phyloP scores from a whole-genome alignment of 2,329 filamentous ascomycete genomes.

The Metarhizium album region DNA sequence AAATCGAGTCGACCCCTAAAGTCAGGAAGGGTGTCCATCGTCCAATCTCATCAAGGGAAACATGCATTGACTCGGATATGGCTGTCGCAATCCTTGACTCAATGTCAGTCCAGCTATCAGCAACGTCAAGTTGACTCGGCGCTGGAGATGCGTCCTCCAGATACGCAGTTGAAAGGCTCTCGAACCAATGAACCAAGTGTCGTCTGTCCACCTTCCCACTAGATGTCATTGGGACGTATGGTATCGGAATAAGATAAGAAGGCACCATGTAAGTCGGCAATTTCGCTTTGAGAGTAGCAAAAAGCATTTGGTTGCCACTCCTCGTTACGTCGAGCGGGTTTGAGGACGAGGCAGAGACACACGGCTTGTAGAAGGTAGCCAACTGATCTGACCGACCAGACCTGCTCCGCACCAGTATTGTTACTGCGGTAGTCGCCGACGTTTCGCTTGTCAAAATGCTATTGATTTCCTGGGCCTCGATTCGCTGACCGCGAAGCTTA shows the following conservation, averaged over 20 bases:
- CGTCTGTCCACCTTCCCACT: constrained; percentile 65
- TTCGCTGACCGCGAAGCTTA: constrained; percentile 69
- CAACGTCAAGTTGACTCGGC: constrained; percentile 18
- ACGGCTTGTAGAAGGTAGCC: constrained; percentile 57
- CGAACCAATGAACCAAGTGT: constrained; percentile 38
- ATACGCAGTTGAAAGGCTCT: constrained; percentile 29
- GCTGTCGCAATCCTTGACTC: constrained; percentile 47
- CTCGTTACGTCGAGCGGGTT: constrained; percentile 25
- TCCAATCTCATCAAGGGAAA: constrained; percentile 36
- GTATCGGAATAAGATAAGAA: constrained; percentile 59
- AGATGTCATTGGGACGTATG: constrained; percentile 56
- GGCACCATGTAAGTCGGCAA: constrained; percentile 75
- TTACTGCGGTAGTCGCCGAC: constrained; percentile 50
- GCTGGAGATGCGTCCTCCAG: constrained; percentile 27
- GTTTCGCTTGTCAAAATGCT: constrained; percentile 42
- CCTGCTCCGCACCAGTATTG: constrained; percentile 41
- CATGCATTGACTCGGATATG: constrained; percentile 39
- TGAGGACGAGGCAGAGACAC: constrained; percentile 17
- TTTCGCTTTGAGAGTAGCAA: constrained; percentile 38
- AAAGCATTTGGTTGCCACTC: constrained; percentile 34
- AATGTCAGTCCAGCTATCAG: constrained; percentile 36
- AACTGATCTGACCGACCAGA: constrained; percentile 39
- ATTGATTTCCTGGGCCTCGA: constrained; percentile 71
- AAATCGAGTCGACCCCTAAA: constrained; percentile 77
- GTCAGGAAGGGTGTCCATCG: constrained; percentile 63